phyloP scores from a whole-genome alignment of 2,329 filamentous ascomycete species.

The Fusarium sp. region DNA sequence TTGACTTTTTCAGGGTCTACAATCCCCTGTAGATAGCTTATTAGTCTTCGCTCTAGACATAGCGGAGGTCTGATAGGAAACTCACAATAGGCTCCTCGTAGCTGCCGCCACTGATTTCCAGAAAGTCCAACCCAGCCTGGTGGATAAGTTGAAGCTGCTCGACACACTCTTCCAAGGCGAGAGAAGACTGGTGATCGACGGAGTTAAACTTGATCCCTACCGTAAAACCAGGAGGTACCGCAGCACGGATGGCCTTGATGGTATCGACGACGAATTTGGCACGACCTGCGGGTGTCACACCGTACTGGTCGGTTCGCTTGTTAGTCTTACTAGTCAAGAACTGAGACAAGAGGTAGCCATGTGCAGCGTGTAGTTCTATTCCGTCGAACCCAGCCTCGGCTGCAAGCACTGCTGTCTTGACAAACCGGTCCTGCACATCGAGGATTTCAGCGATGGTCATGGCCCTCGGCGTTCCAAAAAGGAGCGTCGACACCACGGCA shows the following conservation, averaged over 20 bases:
- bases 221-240: not conserved
- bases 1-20: not conserved
- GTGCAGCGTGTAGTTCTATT: constrained; percentile 3
- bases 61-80: not conserved
- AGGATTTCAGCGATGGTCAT: not conserved
- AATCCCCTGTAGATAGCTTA: not conserved
- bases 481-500: not conserved
- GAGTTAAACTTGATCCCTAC: constrained; percentile 5
- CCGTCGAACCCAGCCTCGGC: not conserved
- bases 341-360: not conserved
- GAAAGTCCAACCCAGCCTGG: not conserved
- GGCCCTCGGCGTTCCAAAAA: not conserved
- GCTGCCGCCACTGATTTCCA: constrained; percentile 1
- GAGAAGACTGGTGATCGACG: not conserved
- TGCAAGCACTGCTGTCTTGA: not conserved
- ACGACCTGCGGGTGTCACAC: not conserved
- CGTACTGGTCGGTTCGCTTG: not conserved
- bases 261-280: not conserved
- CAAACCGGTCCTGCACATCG: not conserved
- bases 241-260: not conserved
- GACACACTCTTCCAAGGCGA: not conserved
- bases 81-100: constrained; percentile 1
- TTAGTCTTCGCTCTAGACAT: too few species aligned
- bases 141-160: not conserved
- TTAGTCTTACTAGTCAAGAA: not conserved